Evolutionary conservation across 306 rosid species (phyloP).

Genomic region (Fagus crenata): DNA sequence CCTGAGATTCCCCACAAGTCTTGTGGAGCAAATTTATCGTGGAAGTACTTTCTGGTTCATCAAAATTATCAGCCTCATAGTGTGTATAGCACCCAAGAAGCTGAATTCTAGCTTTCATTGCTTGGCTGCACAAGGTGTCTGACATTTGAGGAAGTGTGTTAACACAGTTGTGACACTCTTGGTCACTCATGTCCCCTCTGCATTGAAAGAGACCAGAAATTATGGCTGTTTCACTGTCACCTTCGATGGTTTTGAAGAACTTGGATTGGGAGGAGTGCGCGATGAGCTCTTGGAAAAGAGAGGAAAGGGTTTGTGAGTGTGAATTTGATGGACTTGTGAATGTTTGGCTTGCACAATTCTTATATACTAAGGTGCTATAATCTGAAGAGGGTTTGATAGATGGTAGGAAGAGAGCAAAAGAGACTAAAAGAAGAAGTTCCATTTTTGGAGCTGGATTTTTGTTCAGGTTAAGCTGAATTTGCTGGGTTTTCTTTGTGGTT

Average conservation of each 20-base stretch:
- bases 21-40: constrained; percentile 35
- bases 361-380: constrained; percentile 48
- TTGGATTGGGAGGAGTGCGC: constrained; percentile 51
- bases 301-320: constrained; percentile 46
- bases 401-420: constrained; percentile 26
- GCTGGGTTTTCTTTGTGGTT: not conserved
- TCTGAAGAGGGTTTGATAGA: constrained; percentile 35
- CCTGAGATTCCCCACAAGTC: constrained; percentile 40
- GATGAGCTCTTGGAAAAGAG: constrained; percentile 53
- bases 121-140: constrained; percentile 41
- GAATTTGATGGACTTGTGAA: constrained; percentile 14
- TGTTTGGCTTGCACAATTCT: constrained; percentile 48
- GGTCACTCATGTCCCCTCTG: constrained; percentile 41
- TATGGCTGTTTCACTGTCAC: not conserved
- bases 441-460: constrained; percentile 3
- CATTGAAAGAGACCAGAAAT: constrained; percentile 70
- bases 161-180: constrained; percentile 63
- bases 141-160: constrained; percentile 37
- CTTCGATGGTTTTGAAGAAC: constrained; percentile 50
- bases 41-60: not conserved
- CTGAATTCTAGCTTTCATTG: constrained; percentile 58
- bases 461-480: not conserved
- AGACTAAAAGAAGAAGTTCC: constrained; percentile 13
- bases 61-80: constrained; percentile 35
- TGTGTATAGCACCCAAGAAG: constrained; percentile 58